These are phyloP conservation scores for Ramichloridium luteum DNA, from an alignment of 2,329 filamentous ascomycete genomes.

Conservation along the genomic window DNA sequence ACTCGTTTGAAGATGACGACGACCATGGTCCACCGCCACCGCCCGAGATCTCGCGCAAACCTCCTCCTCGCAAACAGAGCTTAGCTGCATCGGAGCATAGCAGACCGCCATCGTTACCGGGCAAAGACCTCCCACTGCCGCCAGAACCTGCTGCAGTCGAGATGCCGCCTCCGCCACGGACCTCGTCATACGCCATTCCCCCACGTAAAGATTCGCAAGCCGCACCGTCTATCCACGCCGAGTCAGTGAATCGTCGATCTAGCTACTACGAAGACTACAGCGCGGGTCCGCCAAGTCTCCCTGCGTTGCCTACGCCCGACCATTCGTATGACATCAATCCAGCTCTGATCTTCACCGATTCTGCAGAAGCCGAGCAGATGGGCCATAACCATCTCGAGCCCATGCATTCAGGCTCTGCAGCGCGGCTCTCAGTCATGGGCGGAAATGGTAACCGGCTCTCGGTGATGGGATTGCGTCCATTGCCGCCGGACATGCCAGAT, in stretches of 20 bases:
- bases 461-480: conserved; percentile 56
- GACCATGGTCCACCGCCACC: not conserved
- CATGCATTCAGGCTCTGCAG: not conserved
- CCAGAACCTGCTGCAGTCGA: conserved; percentile 13
- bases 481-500: conserved; percentile 73
- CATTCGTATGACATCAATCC: conserved; percentile 18
- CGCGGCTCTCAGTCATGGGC: conserved; percentile 4
- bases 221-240: conserved; percentile 8
- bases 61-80: conserved; percentile 1
- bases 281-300: conserved; percentile 7
- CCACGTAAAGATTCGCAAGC: conserved; percentile 16
- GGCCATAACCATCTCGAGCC: too few species aligned
- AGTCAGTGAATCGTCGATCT: conserved; percentile 7
- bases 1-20: too few species aligned
- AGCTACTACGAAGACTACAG: conserved; percentile 21
- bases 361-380: too few species aligned
- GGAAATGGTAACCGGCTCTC: conserved; percentile 33
- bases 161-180: conserved; percentile 10
- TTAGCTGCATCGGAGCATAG: not conserved
- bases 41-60: not conserved
- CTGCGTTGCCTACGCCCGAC: conserved; percentile 5
- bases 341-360: conserved; percentile 14
- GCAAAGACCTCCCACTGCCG: conserved; percentile 3
- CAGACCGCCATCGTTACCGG: not conserved
- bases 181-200: conserved; percentile 10